Base-by-base conservation (phyloP, 805 yeast genomes). In the Candida oleophila region DNA sequence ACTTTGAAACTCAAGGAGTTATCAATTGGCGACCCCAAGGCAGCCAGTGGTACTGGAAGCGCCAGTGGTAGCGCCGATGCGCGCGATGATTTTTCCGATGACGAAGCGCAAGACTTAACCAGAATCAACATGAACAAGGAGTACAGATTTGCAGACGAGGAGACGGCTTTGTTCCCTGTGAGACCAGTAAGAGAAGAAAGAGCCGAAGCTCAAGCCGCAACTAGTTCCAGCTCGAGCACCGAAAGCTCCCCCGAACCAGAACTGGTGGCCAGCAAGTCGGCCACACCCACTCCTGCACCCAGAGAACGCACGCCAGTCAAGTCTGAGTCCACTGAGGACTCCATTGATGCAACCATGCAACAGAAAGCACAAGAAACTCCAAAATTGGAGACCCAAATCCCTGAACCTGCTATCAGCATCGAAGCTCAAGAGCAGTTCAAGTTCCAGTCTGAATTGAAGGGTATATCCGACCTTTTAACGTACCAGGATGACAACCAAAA, bases 71-170 rank as follows among this genome's bases (percentile, higher is more conserved):
- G 39, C 41, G 46, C 60, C 39, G 44, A 55, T 21, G 40, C 11
- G 15, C 7, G 58, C 28, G 62, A 46, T 8, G 44, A 50, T 22
- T 66, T 44, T 4, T 60, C 62, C 5, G 77, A 66, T 41, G 75
- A 70, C 11, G 79, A 75, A 5, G 71, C 66, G 11, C 76, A 69
- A 51, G 56, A 61, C 15, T 9, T 36, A 5, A 66, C 80, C 3
- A 77, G 68, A 55, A 82, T 84, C 51, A 78, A 85, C 62, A 82
- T 85, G 87, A 82, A 81, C 46, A 75, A 77, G 55, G 84, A 77
- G 42, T 81, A 81, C 51, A 67, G 66, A 22, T 73, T 78, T 53
- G 77, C 71, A 19, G 80, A 69, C 21, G 71, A 66, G n/a, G 84
- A 80, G 45, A 73, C 82, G 0, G 76, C 70, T 16, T 61, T 84